These are phyloP conservation scores for Thelephora aurantiotincta DNA, from an alignment of 768 basidiomycete genomes.

Conservation along the genomic window DNA sequence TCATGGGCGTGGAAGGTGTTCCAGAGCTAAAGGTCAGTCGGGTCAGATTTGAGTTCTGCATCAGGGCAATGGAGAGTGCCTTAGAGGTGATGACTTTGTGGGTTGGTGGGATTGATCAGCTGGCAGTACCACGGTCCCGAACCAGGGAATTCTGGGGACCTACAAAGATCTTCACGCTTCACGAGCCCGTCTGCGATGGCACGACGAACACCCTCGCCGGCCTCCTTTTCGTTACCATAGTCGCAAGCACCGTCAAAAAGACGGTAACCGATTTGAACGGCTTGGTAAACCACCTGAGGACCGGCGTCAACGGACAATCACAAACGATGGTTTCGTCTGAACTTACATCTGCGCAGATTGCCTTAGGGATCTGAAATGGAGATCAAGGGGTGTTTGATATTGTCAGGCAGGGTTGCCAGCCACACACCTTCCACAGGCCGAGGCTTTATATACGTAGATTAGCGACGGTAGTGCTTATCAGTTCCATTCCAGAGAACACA, in stretches of 20 bases:
- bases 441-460: conserved; percentile 24
- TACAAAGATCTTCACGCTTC: conserved; percentile 78
- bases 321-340: not conserved
- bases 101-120: not conserved
- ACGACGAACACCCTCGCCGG: conserved; percentile 61
- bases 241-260: conserved; percentile 79
- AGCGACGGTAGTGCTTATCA: conserved; percentile 1
- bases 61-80: conserved; percentile 18
- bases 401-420: not conserved
- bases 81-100: conserved; percentile 70
- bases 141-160: conserved; percentile 16
- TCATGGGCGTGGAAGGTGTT: conserved; percentile 79
- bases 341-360: conserved; percentile 45
- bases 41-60: not conserved
- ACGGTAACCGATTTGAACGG: conserved; percentile 77
- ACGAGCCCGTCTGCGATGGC: conserved; percentile 76
- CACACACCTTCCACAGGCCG: conserved; percentile 55
- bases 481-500: conserved; percentile 18
- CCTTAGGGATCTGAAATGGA: conserved; percentile 35
- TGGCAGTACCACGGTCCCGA: not conserved
- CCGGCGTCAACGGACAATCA: not conserved
- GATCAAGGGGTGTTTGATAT: not conserved
- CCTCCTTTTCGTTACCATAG: conserved; percentile 84
- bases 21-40: conserved; percentile 43
- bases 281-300: conserved; percentile 61